Percentiles rank a stretch among this genome's conserved stretches.
These are phyloP conservation scores for Tillandsia fasciculata DNA, from an alignment of 176 grass and related monocot species.

Conservation along the genomic window DNA sequence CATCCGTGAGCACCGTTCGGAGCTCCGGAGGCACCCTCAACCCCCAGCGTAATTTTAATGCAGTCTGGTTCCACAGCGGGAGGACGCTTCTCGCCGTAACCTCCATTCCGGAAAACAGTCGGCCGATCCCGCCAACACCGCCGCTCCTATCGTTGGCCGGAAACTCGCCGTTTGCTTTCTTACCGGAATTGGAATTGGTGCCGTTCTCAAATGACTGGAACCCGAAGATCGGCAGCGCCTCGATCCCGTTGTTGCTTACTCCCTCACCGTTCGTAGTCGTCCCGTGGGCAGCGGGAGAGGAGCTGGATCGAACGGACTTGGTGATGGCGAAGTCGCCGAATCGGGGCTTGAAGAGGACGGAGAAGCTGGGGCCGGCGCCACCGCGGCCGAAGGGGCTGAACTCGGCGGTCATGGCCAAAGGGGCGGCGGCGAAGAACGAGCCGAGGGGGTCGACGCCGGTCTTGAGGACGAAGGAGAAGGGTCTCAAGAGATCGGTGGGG, in stretches of 20 bases:
- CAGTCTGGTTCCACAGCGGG: slow-evolving; percentile 45
- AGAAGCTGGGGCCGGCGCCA: slow-evolving; percentile 32
- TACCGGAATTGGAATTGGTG: neutral
- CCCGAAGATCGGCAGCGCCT: neutral
- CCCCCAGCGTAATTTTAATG: slow-evolving; percentile 68
- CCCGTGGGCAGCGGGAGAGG: neutral
- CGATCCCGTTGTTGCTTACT: neutral
- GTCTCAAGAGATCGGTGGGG: slow-evolving; percentile 46
- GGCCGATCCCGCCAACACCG: slow-evolving; percentile 20
- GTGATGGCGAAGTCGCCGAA: slow-evolving; percentile 71
- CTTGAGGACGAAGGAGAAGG: slow-evolving; percentile 57
- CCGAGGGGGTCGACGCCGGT: slow-evolving; percentile 51
- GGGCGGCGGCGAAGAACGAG: slow-evolving; percentile 32
- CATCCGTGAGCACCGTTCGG: too few relatives aligned
- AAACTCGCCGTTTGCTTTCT: slow-evolving; percentile 28
- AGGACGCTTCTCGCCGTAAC: slow-evolving; percentile 60
- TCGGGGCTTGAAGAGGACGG: slow-evolving; percentile 58
- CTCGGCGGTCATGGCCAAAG: slow-evolving; percentile 66
- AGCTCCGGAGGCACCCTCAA: slow-evolving; percentile 50
- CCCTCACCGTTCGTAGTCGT: slow-evolving; percentile 12
- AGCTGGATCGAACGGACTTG: slow-evolving; percentile 37
- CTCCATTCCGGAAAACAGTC: slow-evolving; percentile 53
- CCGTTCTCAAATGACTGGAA: slow-evolving; percentile 9
- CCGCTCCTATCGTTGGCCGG: slow-evolving; percentile 35
- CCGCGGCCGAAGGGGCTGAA: slow-evolving; percentile 51